Base-by-base conservation (phyloP, 192 early-diverging fungal genomes). In the Entrophospora sp. region DNA sequence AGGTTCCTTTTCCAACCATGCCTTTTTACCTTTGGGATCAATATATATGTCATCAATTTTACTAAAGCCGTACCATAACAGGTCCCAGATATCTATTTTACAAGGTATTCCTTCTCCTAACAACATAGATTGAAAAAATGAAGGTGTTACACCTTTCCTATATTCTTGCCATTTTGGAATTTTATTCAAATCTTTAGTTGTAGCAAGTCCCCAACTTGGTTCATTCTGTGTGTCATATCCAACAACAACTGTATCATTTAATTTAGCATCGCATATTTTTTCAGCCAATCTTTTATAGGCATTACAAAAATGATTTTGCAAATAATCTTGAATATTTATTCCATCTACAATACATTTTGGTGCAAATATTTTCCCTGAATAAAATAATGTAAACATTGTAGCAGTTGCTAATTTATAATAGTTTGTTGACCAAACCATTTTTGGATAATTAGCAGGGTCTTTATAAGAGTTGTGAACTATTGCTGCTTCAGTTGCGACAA, bases 311-410 rank as follows among this genome's bases (percentile, higher is more conserved):
- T 83, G 82, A 5, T 52, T 53, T 63, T 85, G 84, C 0, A 85
- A 69, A 61, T 79, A 81, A 32, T 81, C 80, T 61, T 85, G 78
- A n/a, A 85, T 71, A 48, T 78, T 75, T 51, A 81, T 66, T 16
- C 68, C 69, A 45, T 81, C 71, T 3, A 83, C 73, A 24, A 71
- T 48, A 61, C 82, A 82, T 0, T 81, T 72, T 0, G 89, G 87
- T 7, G 88, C 88, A 79, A 89, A 90, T 12, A 78, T 81, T 9
- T 84, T 76, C 5, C 90, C 90, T 12, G 77, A 86, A 67, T 83
- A 92, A 55, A 92, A 92, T 3, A 92, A 67, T 0, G 91, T 90
- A 68, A 94, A 92, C 89, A 94, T 91, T 10, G 90, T 91, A 20
- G 85, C 75, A 7, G 80, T 76, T 2, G 88, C 91, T n/a, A 91